Base-by-base conservation (phyloP, 2,329 filamentous ascomycete genomes). In the Talaromyces marneffei region DNA sequence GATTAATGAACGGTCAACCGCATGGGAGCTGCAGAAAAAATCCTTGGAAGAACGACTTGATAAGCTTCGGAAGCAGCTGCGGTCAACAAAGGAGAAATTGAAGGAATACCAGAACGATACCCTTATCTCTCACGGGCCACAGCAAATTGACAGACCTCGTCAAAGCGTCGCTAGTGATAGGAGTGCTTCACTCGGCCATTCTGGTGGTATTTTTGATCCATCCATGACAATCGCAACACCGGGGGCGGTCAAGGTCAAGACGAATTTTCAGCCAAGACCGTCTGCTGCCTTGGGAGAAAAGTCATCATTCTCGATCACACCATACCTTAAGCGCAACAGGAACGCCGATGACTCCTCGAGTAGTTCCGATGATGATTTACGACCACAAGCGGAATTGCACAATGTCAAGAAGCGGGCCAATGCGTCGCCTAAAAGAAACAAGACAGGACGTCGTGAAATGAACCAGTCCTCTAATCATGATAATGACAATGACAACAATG, bases 281-380 rank as follows among this genome's bases (percentile, higher is more conserved):
- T 82, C 84, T 39, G 82, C 84, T 1, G 77, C 85, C 60, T 79
- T 89, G 4, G 91, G 90, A 31, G 91, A 96, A 70, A 97, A 96
- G 74, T 97, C 92, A 0, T 87, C 84, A 2, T 97, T 97, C 74
- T 96, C 92, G 3, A 91, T 97, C 65, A 97, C 93, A 0, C 93
- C 93, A 0, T 97, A 96, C 79, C 80, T 97, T 64, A 96, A 92
- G 74, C 86, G 88, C 56, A 87, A 85, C 27, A 86, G 82, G 63
- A 87, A 80, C 65, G 77, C 87, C 14, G 75, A 77, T 37, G 68
- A 69, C 44, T 68, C 70, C 12, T 67, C 66, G 33, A 64, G 56
- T 35, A 70, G 69, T 40, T 71, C 71, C 27, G 61, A 60, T 23
- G 66, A 72, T 56, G 67, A 71, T 42, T 52, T 65, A n/a, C 63